These are phyloP conservation scores for Skeletonema costatum DNA, from an alignment of 108 stramenopile species.

Conservation along the genomic window DNA sequence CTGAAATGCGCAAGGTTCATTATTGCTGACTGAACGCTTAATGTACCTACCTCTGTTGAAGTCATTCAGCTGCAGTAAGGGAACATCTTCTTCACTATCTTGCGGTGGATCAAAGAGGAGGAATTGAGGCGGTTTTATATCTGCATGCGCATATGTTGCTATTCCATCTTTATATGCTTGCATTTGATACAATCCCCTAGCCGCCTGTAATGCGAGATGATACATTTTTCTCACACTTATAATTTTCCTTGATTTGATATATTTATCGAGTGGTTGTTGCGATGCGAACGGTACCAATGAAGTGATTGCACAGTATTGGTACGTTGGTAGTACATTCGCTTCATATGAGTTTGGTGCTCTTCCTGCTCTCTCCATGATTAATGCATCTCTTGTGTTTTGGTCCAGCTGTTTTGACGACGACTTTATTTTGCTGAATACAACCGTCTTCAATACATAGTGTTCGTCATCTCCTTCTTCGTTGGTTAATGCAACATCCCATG, in stretches of 20 bases:
- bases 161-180: slow-evolving; percentile 9
- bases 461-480: neutral
- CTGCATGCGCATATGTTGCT: slow-evolving; percentile 4
- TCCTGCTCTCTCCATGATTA: slow-evolving; percentile 3
- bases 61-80: slow-evolving; percentile 4
- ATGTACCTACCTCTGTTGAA: slow-evolving; percentile 8
- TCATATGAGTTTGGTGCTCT: neutral
- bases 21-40: neutral
- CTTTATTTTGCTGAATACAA: neutral
- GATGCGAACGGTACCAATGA: slow-evolving; percentile 6
- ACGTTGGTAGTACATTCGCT: slow-evolving; percentile 7
- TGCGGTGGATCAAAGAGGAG: neutral
- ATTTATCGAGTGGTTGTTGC: neutral
- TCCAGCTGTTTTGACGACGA: neutral
- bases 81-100: neutral
- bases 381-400: neutral
- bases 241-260: neutral
- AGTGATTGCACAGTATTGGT: slow-evolving; percentile 9
- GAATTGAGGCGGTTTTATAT: slow-evolving; percentile 11
- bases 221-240: neutral
- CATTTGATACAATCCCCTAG: slow-evolving; percentile 21
- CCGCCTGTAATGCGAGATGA: slow-evolving; percentile 12
- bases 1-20: slow-evolving; percentile 4
- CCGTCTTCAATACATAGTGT: neutral
- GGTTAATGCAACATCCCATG: neutral